Evolutionary conservation across 2,329 filamentous ascomycete genomes (phyloP).

Genomic region (Ambrosiella cleistominuta): DNA sequence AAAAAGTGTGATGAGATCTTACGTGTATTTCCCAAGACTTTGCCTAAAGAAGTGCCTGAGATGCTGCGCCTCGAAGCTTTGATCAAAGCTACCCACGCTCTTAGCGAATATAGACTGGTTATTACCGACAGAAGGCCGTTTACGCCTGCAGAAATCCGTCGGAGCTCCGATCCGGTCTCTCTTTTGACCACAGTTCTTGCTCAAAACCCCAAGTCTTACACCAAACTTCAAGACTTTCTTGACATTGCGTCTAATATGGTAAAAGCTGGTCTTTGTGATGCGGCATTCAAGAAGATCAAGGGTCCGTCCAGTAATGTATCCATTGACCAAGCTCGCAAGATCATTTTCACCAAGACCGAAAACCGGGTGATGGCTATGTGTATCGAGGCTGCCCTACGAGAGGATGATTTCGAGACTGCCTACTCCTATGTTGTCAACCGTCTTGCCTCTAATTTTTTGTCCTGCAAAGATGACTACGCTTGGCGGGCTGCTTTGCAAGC

Average conservation of each 20-base stretch:
- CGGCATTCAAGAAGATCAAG: neutral
- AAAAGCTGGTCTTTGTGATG: slow-evolving; percentile 27
- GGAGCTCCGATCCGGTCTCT: slow-evolving; percentile 56
- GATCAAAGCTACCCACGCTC: slow-evolving; percentile 52
- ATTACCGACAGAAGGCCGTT: slow-evolving; percentile 68
- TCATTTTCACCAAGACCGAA: slow-evolving; percentile 29
- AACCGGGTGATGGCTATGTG: slow-evolving; percentile 64
- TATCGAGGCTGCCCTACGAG: slow-evolving; percentile 55
- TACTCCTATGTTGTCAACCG: slow-evolving; percentile 68
- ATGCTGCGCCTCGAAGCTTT: slow-evolving; percentile 42
- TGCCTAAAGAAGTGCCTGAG: slow-evolving; percentile 33
- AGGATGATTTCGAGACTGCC: slow-evolving; percentile 71
- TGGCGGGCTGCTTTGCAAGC: slow-evolving; percentile 66
- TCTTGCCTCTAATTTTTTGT: slow-evolving; percentile 25
- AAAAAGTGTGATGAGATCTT: slow-evolving; percentile 62
- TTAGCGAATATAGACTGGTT: slow-evolving; percentile 61
- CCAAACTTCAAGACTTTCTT: slow-evolving; percentile 54
- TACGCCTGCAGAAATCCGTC: slow-evolving; percentile 59
- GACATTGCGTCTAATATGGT: slow-evolving; percentile 52
- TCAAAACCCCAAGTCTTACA: slow-evolving; percentile 59
- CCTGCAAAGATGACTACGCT: slow-evolving; percentile 42
- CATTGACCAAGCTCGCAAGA: slow-evolving; percentile 15
- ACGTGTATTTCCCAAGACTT: slow-evolving; percentile 41
- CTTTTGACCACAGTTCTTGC: slow-evolving; percentile 57
- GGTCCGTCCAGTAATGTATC: slow-evolving; percentile 13